phyloP scores from a whole-genome alignment of 2,329 filamentous ascomycete genomes.

The Stemphylium lycopersici region DNA sequence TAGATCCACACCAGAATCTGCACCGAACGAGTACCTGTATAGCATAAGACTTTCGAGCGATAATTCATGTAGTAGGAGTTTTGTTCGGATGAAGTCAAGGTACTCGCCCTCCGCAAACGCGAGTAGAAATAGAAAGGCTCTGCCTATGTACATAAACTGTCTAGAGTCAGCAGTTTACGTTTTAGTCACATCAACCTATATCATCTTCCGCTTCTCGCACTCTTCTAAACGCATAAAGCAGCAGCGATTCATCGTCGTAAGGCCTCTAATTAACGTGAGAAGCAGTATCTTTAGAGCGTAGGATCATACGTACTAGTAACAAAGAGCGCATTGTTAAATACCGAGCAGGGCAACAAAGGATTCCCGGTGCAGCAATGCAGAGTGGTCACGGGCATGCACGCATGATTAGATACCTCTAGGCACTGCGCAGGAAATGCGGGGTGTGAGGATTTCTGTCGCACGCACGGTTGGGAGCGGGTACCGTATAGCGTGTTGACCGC shows the following conservation, averaged over 20 bases:
- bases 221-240: background rate
- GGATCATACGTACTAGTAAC: background rate
- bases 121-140: constrained; percentile 2
- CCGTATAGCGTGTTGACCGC: too few relatives aligned
- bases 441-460: too few relatives aligned
- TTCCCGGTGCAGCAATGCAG: background rate
- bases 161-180: background rate
- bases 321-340: background rate
- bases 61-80: constrained; percentile 2
- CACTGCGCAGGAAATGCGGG: too few relatives aligned
- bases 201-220: constrained; percentile 1
- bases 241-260: background rate
- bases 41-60: background rate
- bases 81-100: constrained; percentile 1
- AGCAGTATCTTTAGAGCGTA: background rate
- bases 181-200: background rate
- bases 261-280: background rate
- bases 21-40: background rate
- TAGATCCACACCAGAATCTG: background rate
- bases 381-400: too few relatives aligned
- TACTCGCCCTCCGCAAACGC: background rate
- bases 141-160: constrained; percentile 7
- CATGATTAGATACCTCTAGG: too few relatives aligned
- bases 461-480: too few relatives aligned
- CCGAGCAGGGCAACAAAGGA: background rate